phyloP scores from a whole-genome alignment of 225 moss, liverwort and hornwort species.

The Asterella californica region DNA sequence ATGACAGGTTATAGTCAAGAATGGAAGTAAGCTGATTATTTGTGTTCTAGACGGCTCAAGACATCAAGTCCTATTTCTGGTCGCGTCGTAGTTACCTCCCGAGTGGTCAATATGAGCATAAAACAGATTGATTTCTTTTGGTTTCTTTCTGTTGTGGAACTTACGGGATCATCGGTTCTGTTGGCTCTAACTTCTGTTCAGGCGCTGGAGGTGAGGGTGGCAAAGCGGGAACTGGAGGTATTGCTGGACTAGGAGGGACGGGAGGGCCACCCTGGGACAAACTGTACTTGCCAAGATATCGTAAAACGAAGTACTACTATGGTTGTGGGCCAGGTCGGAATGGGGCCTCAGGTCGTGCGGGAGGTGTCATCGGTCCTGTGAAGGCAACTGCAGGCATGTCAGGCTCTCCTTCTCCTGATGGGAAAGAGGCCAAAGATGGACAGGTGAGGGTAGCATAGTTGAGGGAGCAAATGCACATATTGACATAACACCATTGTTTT shows the following conservation, averaged over 20 bases:
- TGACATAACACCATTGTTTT: not conserved
- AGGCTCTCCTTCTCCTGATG: conserved; percentile 24
- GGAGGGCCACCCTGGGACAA: conserved; percentile 48
- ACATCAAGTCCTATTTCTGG: not conserved
- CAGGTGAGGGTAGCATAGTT: conserved; percentile 22
- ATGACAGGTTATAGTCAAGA: not conserved
- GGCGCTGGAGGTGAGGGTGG: conserved; percentile 46
- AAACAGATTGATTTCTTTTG: not conserved
- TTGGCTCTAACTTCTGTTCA: conserved; percentile 6
- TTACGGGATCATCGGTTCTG: not conserved
- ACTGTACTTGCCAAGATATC: conserved; percentile 30
- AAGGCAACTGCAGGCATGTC: conserved; percentile 22
- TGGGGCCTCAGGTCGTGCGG: conserved; percentile 29
- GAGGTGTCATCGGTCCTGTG: conserved; percentile 27
- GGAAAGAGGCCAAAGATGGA: conserved; percentile 42
- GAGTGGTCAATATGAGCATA: not conserved
- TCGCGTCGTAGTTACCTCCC: not conserved
- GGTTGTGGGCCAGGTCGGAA: conserved; percentile 24
- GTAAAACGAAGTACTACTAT: conserved; percentile 33
- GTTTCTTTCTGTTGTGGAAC: not conserved
- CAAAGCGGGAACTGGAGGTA: conserved; percentile 34
- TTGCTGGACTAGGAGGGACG: conserved; percentile 30
- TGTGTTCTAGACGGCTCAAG: not conserved
- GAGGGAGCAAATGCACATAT: not conserved
- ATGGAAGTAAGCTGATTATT: not conserved